Base-by-base conservation (phyloP, 805 yeast genomes). In the Candida chilensis region DNA sequence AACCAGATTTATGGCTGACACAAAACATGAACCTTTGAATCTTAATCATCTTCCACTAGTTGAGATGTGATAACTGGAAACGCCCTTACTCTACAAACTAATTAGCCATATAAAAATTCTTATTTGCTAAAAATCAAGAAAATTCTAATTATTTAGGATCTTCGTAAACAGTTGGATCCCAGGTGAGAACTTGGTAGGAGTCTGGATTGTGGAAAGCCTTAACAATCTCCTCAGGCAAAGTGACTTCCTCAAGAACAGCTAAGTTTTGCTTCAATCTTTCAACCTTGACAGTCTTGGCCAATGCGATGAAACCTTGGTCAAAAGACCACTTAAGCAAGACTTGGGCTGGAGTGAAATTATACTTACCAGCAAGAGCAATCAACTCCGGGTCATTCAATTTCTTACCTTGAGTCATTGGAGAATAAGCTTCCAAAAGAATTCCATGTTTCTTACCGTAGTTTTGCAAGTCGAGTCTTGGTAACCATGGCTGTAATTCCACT, bases 401-500 rank as follows among this genome's bases (percentile, higher is more conserved):
- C 32, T 45, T 39, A 1, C 64, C 64, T 34, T 59, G 63, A 14
- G 64, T 56, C 28, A 60, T 45, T 0, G 65, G 64, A 9, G 64
- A 48, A 32, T 48, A 60, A 2, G 64, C 65, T 37, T 57, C 63
- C 4, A 53, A 57, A 5, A 36, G 37, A 18, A 60, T 54, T 4
- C 40, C 42, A 5, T 52, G 37, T 5, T 24, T 20, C 15, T 41
- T 30, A 31, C 63, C 55, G 43, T 44, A 57, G n/a, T 44, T 37
- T 2, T 51, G 57, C 26, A 48, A 37, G 19, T 66, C 66, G 3
- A 47, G 35, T 28, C 72, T 48, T 60, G 59, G 60, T 22, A 62
- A 46, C 73, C 73, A 68, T 0, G 73, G 73, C 41, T 66, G 61
- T 37, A 67, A 45, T 37, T 70, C 76, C 31, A 71, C 52, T 44